Percentiles rank a stretch among this genome's conserved stretches.
phyloP scores from a whole-genome alignment of 805 yeast species.

The Candida incommunis region DNA sequence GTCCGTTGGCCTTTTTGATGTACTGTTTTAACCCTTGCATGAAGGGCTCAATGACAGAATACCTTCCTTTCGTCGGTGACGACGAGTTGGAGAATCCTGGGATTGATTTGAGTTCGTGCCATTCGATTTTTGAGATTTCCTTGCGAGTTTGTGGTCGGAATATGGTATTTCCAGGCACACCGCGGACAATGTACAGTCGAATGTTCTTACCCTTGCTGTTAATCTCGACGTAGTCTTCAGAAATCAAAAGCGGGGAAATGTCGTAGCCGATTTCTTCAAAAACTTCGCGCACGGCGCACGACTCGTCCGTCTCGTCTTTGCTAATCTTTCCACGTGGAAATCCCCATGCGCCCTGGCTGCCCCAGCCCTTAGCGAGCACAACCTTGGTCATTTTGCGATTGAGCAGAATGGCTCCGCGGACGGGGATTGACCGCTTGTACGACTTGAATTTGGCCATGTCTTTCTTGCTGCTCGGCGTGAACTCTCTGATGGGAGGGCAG shows the following conservation, averaged over 20 bases:
- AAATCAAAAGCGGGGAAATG: constrained; percentile 49
- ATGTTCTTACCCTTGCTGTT: constrained; percentile 73
- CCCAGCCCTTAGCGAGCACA: constrained; percentile 72
- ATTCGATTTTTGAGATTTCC: constrained; percentile 73
- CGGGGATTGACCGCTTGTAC: constrained; percentile 86
- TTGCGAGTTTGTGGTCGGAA: constrained; percentile 76
- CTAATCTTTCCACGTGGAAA: constrained; percentile 96
- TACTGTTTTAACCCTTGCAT: constrained; percentile 20
- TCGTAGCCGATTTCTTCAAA: constrained; percentile 91
- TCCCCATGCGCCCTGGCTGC: constrained; percentile 68
- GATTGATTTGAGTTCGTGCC: constrained; percentile 32
- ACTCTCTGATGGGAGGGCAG: constrained; percentile 32
- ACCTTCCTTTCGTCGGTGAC: constrained; percentile 9
- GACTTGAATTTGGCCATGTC: constrained; percentile 68
- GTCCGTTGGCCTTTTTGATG: constrained; percentile 17
- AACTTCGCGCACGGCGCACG: constrained; percentile 86
- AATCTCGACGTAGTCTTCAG: constrained; percentile 65
- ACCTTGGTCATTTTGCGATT: constrained; percentile 56
- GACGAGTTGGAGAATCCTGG: constrained; percentile 17
- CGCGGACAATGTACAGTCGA: constrained; percentile 62
- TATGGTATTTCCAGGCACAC: constrained; percentile 61
- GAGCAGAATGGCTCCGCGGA: constrained; percentile 85
- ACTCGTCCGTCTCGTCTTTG: constrained; percentile 76
- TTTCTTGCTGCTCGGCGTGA: constrained; percentile 26
- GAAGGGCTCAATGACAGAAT: constrained; percentile 25